A percentile compares a stretch with the other conserved stretches of the same genome.
phyloP scores from a whole-genome alignment of 108 stramenopile genomes.

The Conticribra guillardii region DNA sequence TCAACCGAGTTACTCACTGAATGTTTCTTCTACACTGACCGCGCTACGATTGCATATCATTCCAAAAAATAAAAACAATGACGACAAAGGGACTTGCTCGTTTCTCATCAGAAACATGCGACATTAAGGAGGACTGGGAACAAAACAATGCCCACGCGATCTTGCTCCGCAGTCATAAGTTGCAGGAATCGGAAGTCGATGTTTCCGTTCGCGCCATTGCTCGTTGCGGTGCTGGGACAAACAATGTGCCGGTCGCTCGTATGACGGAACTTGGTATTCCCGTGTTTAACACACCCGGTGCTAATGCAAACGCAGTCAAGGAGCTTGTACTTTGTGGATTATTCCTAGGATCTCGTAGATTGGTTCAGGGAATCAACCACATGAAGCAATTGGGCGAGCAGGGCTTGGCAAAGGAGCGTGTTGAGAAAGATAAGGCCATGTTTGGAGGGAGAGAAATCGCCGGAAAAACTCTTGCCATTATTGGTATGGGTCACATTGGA shows the following conservation, averaged over 20 bases:
- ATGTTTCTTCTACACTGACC: neutral
- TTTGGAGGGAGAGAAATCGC: slow-evolving; percentile 93
- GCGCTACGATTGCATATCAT: too few relatives aligned
- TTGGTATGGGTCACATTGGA: slow-evolving; percentile 97
- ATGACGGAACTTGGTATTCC: slow-evolving; percentile 97
- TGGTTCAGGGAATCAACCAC: slow-evolving; percentile 90
- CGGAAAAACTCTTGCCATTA: slow-evolving; percentile 94
- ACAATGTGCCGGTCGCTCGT: slow-evolving; percentile 93
- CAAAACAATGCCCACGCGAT: slow-evolving; percentile 86
- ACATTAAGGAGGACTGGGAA: slow-evolving; percentile 51
- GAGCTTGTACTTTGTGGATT: slow-evolving; percentile 92
- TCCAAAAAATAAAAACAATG: too few relatives aligned
- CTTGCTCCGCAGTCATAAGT: slow-evolving; percentile 90
- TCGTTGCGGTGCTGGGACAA: slow-evolving; percentile 94
- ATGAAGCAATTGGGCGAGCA: slow-evolving; percentile 86
- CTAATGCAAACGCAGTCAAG: slow-evolving; percentile 95
- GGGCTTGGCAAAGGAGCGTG: slow-evolving; percentile 87
- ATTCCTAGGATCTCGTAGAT: slow-evolving; percentile 77
- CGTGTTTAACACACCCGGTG: slow-evolving; percentile 98
- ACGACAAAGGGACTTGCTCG: slow-evolving; percentile 64
- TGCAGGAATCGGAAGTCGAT: slow-evolving; percentile 84
- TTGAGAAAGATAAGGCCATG: slow-evolving; percentile 94
- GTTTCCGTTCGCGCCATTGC: slow-evolving; percentile 91
- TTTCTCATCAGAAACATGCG: slow-evolving; percentile 71
- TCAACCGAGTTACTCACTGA: neutral